Evolutionary conservation across 768 basidiomycete species (phyloP).

Genomic region (Fomitopsis serialis): DNA sequence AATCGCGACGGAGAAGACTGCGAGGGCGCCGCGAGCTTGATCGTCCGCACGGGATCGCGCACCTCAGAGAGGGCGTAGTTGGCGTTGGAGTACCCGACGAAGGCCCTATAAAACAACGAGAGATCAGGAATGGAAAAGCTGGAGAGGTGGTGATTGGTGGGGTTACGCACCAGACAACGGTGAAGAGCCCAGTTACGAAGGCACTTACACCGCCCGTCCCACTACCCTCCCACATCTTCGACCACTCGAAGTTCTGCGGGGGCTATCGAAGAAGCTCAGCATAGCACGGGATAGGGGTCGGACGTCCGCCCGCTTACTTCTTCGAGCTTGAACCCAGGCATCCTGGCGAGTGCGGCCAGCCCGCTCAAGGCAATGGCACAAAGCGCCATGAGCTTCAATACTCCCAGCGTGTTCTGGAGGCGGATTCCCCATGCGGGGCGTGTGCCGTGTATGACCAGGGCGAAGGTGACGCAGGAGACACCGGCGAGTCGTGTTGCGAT

Average conservation of each 20-base stretch:
- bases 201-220: conserved; percentile 46
- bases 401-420: conserved; percentile 58
- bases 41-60: conserved; percentile 61
- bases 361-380: conserved; percentile 48
- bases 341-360: conserved; percentile 41
- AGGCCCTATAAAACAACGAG: conserved; percentile 43
- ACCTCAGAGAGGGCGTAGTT: conserved; percentile 74
- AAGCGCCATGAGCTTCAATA: conserved; percentile 56
- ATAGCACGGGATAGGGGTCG: neutral
- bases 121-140: too few species aligned
- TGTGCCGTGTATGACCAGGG: conserved; percentile 52
- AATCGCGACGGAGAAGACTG: conserved; percentile 51
- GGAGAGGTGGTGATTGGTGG: too few species aligned
- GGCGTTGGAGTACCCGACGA: conserved; percentile 67
- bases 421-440: conserved; percentile 50
- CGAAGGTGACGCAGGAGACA: conserved; percentile 49
- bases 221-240: conserved; percentile 59
- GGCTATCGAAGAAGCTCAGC: conserved; percentile 8
- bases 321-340: conserved; percentile 44
- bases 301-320: conserved; percentile 27
- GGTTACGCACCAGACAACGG: conserved; percentile 55
- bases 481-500: conserved; percentile 49
- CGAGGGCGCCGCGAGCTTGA: conserved; percentile 69
- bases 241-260: conserved; percentile 56
- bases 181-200: conserved; percentile 60